Conservation (phyloP, 2,329 filamentous ascomycete genomes). For the Trichophyton mentagrophytes region DNA sequence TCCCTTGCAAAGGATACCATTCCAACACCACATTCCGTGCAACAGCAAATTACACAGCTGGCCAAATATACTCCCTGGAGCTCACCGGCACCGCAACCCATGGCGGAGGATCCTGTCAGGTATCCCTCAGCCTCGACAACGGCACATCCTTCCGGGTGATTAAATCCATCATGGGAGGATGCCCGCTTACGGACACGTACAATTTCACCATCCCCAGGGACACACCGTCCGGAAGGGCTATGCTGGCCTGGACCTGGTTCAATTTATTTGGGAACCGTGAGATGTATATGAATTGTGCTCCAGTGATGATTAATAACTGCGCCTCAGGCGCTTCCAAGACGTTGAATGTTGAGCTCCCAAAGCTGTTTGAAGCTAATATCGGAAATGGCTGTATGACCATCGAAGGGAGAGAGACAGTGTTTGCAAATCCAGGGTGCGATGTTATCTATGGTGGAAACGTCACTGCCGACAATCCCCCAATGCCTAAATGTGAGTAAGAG, state of each 20-base stretch:
- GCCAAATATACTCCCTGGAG: slow-evolving; percentile 50
- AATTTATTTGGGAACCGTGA: slow-evolving; percentile 41
- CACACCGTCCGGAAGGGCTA: slow-evolving; percentile 46
- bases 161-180: slow-evolving; percentile 49
- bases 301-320: slow-evolving; percentile 44
- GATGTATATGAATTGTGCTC: slow-evolving; percentile 72
- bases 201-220: slow-evolving; percentile 54
- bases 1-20: slow-evolving; percentile 62
- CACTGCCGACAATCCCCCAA: neutral
- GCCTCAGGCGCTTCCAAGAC: neutral
- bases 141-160: slow-evolving; percentile 58
- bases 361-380: slow-evolving; percentile 11
- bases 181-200: slow-evolving; percentile 42
- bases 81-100: slow-evolving; percentile 52
- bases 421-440: slow-evolving; percentile 7
- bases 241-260: slow-evolving; percentile 68
- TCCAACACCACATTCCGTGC: slow-evolving; percentile 38
- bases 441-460: slow-evolving; percentile 4
- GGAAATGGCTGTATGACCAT: slow-evolving; percentile 5
- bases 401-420: slow-evolving; percentile 7
- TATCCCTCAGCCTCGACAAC: slow-evolving; percentile 60
- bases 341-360: neutral
- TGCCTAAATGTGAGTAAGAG: neutral
- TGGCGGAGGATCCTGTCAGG: slow-evolving; percentile 62
- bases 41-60: slow-evolving; percentile 50